Evolutionary conservation across 306 rosid genomes (phyloP).

Genomic region (Notholithocarpus densiflorus): DNA sequence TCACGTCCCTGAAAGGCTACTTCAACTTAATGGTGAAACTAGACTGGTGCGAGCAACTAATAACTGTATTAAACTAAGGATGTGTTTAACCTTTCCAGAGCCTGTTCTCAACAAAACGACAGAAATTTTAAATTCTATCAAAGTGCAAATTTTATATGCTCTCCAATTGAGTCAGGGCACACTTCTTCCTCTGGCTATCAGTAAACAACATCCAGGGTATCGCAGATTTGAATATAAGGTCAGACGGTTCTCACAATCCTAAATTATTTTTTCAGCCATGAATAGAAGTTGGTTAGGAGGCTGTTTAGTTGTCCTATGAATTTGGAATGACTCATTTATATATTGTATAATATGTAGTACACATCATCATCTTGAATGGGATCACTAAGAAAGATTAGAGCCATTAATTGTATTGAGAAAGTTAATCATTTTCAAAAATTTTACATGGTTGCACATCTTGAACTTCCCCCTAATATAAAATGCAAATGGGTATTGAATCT

Average conservation of each 20-base stretch:
- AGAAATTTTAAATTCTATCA: constrained; percentile 43
- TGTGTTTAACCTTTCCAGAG: constrained; percentile 65
- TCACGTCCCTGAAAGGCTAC: constrained; percentile 61
- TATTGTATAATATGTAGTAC: neutral
- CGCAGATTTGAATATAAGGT: constrained; percentile 83
- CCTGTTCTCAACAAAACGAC: constrained; percentile 77
- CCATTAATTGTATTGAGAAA: neutral
- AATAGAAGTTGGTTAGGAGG: neutral
- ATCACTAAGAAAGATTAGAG: neutral
- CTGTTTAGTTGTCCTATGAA: neutral
- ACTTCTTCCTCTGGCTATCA: constrained; percentile 37
- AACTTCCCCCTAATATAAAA: neutral
- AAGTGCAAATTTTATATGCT: neutral
- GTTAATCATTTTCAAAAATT: neutral
- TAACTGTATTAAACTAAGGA: constrained; percentile 44
- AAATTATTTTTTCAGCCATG: neutral
- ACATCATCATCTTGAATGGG: neutral
- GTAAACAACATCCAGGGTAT: constrained; percentile 36
- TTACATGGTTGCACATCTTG: neutral
- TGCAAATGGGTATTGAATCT: no score
- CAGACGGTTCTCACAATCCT: constrained; percentile 25
- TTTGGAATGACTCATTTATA: neutral
- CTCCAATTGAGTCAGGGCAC: constrained; percentile 59
- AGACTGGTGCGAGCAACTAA: constrained; percentile 83
- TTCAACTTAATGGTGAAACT: constrained; percentile 60